Evolutionary conservation across 2,329 filamentous ascomycete genomes (phyloP), one percentile per base, ranked within the genome.

Genomic region (Orbilia brochopaga): DNA sequence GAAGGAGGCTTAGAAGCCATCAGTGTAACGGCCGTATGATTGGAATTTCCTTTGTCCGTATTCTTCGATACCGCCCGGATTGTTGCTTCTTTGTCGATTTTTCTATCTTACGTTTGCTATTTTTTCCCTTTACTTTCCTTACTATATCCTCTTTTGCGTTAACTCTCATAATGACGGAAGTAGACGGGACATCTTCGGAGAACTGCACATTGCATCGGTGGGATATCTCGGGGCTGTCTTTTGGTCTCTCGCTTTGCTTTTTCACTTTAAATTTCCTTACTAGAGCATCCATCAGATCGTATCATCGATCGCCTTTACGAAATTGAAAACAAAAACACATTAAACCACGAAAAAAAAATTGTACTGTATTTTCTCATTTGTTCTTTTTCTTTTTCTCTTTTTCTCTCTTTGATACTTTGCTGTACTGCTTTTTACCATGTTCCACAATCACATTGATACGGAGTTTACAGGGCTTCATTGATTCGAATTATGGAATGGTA

Each of bases 401-500:
- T 48, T 11, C 17, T 55, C 17, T 60, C n/a, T 21, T 60, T 55
- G 30, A 3, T 32, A 32, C 4, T n/a, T 32, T 32, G 27, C 8
- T 24, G 19, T n/a, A 27, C 60, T 54, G n/a, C n/a, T 35, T 46
- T 5, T 51, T 55, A 46, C 46, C 44, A 48, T 50, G 19, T 15
- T 37, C 48, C 51, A 55, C 56, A 59, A 70, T 70, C 61, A 70
- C 66, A 70, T 70, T 64, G 60, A 64, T 60, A 54, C 66, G 66
- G 66, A 70, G 66, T 70, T 70, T 64, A 59, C 48, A 64, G 66
- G 66, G 66, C 60, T 70, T 70, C 60, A 63, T 56, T 59, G 48
- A 62, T 58, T 32, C 27, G 27, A 32, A 32, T n/a, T n/a, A 70
- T 70, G 58, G 40, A 63, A 56, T 30, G 23, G 51, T 56, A 54